Conservation (phyloP, 129 eudicot species). For the Scalesia atractyloides region DNA sequence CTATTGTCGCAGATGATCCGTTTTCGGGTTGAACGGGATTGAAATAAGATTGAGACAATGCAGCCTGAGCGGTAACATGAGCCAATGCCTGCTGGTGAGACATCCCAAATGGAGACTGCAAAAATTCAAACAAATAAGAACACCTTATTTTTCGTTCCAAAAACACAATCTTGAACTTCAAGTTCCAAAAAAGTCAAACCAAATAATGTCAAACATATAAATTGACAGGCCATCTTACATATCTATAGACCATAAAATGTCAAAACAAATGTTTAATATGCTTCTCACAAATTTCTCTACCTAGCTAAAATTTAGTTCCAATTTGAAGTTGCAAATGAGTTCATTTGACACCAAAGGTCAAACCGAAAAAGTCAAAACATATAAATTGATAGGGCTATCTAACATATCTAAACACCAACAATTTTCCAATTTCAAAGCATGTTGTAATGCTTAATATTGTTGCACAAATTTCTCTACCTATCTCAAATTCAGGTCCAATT, state of each 20-base stretch:
- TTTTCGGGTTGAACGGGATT: conserved; percentile 46
- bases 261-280: neutral
- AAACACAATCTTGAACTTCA: conserved; percentile 2
- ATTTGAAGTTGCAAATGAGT: conserved; percentile 21
- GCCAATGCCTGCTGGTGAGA: conserved; percentile 96
- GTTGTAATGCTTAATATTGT: no score
- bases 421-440: no score
- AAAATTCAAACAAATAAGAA: conserved; percentile 11
- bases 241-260: neutral
- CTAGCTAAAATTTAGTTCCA: conserved; percentile 17
- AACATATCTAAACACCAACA: no score
- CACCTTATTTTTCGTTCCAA: neutral
- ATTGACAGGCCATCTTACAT: neutral
- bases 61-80: conserved; percentile 93
- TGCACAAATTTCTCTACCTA: no score
- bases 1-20: conserved; percentile 30
- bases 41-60: conserved; percentile 65
- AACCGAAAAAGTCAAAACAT: no score
- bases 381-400: no score
- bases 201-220: conserved; percentile 6
- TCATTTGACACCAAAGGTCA: conserved; percentile 1
- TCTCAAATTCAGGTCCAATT: no score
- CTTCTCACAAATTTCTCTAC: neutral
- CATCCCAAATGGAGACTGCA: conserved; percentile 94
- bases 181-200: neutral